Base-by-base conservation (phyloP, 202 grass and related monocot species). In the Schoenoplectus tabernaemontani region DNA sequence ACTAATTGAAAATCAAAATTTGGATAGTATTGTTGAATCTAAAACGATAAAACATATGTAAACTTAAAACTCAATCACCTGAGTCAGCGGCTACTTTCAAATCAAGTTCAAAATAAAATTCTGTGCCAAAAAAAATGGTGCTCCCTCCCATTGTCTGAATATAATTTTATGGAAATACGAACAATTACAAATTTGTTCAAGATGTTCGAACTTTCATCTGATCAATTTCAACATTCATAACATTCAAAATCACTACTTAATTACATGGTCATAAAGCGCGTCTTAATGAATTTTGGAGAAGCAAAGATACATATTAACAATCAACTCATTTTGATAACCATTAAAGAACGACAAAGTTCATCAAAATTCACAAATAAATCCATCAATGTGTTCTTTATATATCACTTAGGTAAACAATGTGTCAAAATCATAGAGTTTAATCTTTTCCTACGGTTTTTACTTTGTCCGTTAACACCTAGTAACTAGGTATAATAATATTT, bases 101-200 rank as follows among this genome's bases (percentile, higher is more conserved):
- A 84, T 78, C 37, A 78, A 59, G 82, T 61, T 36, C 43, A 78
- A 84, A 84, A 84, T 67, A 42, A 50, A 22, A 62, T 33, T 78
- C 60, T 19, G 74, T 69, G 57, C 47, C 82, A n/a, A 78, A 79
- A 78, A 53, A 59, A 46, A 79, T 53, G 56, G 60, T 76, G 81
- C 19, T 53, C 53, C 26, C 57, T 83, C 57, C 81, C 34, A 48
- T 76, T 76, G 54, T 76, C 81, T 83, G 81, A 59, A 76, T 76
- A 32, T 33, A 17, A 63, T 36, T 30, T 57, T 48, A 72, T 9
- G 28, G 16, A 68, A 24, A 28, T 46, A 69, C 16, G 50, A 5
- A 65, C 12, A 20, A 15, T 62, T 66, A 64, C 78, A 53, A 20
- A 48, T 30, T 28, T 46, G 1, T 2, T 48, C 7, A 47, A 47